Evolutionary conservation across 305 asterid species (phyloP).

Genomic region (Fraxinus xanthoxyloides): DNA sequence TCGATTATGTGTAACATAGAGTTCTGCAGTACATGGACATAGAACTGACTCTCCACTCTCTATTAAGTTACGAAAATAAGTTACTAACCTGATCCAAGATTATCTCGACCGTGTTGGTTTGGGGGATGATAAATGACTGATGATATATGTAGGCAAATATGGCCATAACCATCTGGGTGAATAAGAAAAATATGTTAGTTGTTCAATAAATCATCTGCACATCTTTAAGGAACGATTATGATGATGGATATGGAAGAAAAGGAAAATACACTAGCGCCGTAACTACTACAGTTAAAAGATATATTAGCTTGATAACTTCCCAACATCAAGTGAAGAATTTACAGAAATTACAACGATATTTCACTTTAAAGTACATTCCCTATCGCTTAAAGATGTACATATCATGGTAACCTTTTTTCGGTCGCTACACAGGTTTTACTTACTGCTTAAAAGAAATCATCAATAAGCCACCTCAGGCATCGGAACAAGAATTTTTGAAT

Average conservation of each 20-base stretch:
- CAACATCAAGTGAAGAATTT: not conserved
- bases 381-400: not conserved
- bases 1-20: not conserved
- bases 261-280: not conserved
- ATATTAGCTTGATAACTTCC: not conserved
- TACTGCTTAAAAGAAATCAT: not conserved
- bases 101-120: slow-evolving; percentile 57
- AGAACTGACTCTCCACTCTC: not conserved
- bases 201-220: not conserved
- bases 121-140: slow-evolving; percentile 71
- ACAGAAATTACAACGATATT: not conserved
- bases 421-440: not conserved
- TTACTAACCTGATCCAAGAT: slow-evolving; percentile 73
- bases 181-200: not conserved
- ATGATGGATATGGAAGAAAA: not conserved
- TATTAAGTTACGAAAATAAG: not conserved
- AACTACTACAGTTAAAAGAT: not conserved
- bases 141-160: slow-evolving; percentile 78
- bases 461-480: not conserved
- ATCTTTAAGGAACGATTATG: not conserved
- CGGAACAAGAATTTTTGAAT: not conserved
- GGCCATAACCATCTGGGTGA: slow-evolving; percentile 86
- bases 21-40: not conserved
- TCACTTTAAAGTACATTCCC: not conserved
- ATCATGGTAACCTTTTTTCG: not conserved